Evolutionary conservation across 2,329 filamentous ascomycete species (phyloP), one percentile per base, ranked within the genome.

Genomic region (Fusarium sp.): DNA sequence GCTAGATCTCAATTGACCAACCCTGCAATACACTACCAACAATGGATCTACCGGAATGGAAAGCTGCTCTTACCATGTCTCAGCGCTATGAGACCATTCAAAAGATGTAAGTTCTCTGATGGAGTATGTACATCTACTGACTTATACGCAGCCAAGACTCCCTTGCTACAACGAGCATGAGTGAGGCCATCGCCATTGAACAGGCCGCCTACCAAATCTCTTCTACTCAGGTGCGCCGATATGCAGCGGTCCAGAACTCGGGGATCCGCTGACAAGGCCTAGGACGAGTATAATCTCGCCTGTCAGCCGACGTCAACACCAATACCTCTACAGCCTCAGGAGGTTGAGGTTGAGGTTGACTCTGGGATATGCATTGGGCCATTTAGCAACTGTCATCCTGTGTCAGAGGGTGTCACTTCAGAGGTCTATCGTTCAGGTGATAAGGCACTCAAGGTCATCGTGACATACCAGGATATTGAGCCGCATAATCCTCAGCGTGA

Each of bases 401-500:
- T 91, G n/a, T 83, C 84, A 44, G 83, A 84, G 67, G 96, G 96
- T 21, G 83, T 95, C 15, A 96, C 93, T 66, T 96, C 95, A 20
- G 88, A 91, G 57, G 89, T 99, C 50, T 98, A 94, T 81, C 91
- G 91, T 72, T 89, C 89, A 39, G 81, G 77, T 23, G 73, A 80
- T 53, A 81, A 83, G 20, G 96, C 95, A 3, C 83, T 99, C 48
- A 99, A 99, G 77, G 89, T 98, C 62, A 97, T 96, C 35, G 89
- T 89, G 28, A 90, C 93, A 31, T 90, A 90, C 37, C 84, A 86
- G 55, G 89, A 91, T 80, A 86, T 90, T 37, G 89, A 92, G 61
- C 96, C 96, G 12, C 96, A 99, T 79, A 90, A 97, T 76, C 91
- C 93, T 3, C 82, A 86, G 46, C 89, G 93, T 42, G 96, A 99